Conservation (phyloP, 148 eudicot genomes). For the Arctostaphylos glauca region DNA sequence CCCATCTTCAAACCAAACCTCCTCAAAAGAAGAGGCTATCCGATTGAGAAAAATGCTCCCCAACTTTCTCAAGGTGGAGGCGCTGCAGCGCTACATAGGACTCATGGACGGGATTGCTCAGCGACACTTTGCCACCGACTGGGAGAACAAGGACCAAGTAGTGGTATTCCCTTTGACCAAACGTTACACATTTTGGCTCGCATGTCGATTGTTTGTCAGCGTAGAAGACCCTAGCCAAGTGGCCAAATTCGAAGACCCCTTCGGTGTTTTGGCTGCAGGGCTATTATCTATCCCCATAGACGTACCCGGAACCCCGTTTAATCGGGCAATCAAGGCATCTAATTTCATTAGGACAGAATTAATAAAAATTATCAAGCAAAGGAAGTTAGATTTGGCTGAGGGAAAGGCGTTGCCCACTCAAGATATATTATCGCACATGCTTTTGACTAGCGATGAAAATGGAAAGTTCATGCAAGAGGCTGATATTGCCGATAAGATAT, state of each 20-base stretch:
- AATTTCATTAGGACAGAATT: not conserved
- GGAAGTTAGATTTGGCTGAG: not conserved
- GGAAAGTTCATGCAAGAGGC: not conserved
- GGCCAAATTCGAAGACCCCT: not conserved
- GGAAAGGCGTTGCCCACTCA: not conserved
- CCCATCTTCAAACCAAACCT: conserved; percentile 2
- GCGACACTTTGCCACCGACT: not conserved
- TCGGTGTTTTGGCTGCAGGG: not conserved
- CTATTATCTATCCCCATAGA: not conserved
- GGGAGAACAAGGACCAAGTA: not conserved
- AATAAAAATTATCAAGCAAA: not conserved
- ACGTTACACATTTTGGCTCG: not conserved
- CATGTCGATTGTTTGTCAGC: not conserved
- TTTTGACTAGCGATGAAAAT: not conserved
- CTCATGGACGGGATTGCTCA: not conserved
- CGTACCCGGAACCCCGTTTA: not conserved
- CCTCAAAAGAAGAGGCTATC: conserved; percentile 3
- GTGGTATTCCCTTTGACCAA: not conserved
- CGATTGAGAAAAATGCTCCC: conserved; percentile 8
- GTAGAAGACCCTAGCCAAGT: not conserved
- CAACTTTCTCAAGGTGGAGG: not conserved
- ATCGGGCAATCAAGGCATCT: not conserved
- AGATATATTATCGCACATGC: conserved; percentile 1
- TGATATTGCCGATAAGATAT: conserved; percentile 1
- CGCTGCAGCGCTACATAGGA: not conserved